phyloP scores from a whole-genome alignment of 352 stramenopile species.

The Paralagenidium karlingii region DNA sequence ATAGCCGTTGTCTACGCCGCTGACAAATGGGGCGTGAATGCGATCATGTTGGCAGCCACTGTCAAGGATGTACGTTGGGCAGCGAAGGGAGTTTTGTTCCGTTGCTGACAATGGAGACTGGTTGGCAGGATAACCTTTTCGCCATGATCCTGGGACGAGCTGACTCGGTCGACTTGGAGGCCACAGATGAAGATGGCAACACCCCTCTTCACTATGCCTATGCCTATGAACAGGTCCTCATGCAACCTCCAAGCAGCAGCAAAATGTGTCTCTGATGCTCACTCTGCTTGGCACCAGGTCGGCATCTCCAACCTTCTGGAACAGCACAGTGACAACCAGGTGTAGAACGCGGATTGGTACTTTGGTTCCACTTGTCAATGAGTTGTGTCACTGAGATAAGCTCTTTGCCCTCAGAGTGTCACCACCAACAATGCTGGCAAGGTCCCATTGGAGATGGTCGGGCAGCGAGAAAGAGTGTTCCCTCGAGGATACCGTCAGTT shows the following conservation, averaged over 20 bases:
- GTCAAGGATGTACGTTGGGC: constrained; percentile 11
- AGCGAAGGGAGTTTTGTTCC: background rate
- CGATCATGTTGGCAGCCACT: constrained; percentile 40
- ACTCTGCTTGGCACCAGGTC: constrained; percentile 4
- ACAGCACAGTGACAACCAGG: constrained; percentile 19
- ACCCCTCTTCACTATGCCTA: constrained; percentile 55
- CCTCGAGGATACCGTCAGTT: constrained; percentile 13
- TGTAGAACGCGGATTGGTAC: no score
- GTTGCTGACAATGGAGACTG: background rate
- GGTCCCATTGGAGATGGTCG: constrained; percentile 27
- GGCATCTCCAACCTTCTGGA: constrained; percentile 27
- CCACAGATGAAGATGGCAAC: constrained; percentile 26
- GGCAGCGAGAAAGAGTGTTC: constrained; percentile 23
- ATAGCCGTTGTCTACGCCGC: constrained; percentile 3
- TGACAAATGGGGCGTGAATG: constrained; percentile 49
- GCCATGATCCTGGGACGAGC: constrained; percentile 19
- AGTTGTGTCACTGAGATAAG: constrained; percentile 4
- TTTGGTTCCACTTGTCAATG: no score
- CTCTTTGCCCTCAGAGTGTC: constrained; percentile 11
- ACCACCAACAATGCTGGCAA: constrained; percentile 21
- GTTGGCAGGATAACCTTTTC: constrained; percentile 12
- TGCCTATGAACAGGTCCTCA: constrained; percentile 46
- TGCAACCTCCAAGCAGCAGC: no score
- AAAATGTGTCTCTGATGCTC: no score
- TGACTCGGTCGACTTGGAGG: constrained; percentile 10